Conservation (phyloP, 192 early-diverging fungal genomes). For the Coemansia sp. region DNA sequence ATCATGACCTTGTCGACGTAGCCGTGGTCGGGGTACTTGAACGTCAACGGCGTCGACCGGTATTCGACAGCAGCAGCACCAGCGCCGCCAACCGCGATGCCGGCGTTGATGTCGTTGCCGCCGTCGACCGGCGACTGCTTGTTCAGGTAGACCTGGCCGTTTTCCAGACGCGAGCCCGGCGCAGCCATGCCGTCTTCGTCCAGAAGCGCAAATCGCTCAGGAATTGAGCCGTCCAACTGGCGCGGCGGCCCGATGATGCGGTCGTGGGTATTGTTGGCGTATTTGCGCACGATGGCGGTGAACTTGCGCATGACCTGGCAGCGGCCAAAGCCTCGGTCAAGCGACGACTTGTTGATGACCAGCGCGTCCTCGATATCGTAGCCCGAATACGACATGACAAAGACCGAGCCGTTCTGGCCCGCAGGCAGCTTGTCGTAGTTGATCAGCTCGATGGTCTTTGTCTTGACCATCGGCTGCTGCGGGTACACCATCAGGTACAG, state of each 20-base stretch:
- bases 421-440: conserved; percentile 92
- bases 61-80: conserved; percentile 61
- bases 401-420: conserved; percentile 89
- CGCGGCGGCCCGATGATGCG: conserved; percentile 68
- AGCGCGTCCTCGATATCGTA: conserved; percentile 99
- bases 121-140: conserved; percentile 84
- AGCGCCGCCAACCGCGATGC: conserved; percentile 51
- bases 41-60: conserved; percentile 74
- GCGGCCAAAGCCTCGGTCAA: conserved; percentile 95
- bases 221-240: conserved; percentile 56
- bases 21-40: conserved; percentile 88
- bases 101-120: conserved; percentile 58
- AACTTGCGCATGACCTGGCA: conserved; percentile 94
- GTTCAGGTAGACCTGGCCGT: conserved; percentile 76
- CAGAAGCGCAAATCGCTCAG: conserved; percentile 66
- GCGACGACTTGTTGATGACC: conserved; percentile 88
- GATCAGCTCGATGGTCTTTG: conserved; percentile 97
- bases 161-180: conserved; percentile 77
- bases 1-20: conserved; percentile 92
- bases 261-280: conserved; percentile 87
- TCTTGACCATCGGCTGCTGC: conserved; percentile 97
- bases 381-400: conserved; percentile 96
- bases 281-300: conserved; percentile 79
- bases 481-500: conserved; percentile 96
- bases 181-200: conserved; percentile 90